phyloP scores from a whole-genome alignment of 2,329 filamentous ascomycete genomes.

The Ophiostoma sp. region DNA sequence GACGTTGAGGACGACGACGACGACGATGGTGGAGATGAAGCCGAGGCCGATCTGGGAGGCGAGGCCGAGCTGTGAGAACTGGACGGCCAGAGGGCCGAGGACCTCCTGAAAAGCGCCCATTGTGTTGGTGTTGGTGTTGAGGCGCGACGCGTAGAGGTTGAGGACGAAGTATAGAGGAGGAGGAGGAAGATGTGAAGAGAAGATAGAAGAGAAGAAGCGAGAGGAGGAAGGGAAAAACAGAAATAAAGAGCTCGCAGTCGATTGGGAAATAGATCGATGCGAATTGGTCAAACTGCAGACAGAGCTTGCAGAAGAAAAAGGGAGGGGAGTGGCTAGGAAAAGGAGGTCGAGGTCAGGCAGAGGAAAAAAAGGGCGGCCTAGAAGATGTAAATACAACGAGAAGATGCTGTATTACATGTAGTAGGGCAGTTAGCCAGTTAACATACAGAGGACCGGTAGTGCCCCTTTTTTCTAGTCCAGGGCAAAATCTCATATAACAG shows the following conservation, averaged over 20 bases:
- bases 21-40: slow-evolving; percentile 41
- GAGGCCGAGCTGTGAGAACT: slow-evolving; percentile 45
- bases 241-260: slow-evolving; percentile 12
- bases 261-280: slow-evolving; percentile 20
- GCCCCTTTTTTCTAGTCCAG: slow-evolving; percentile 15
- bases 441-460: neutral
- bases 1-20: slow-evolving; percentile 71
- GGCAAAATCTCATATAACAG: neutral
- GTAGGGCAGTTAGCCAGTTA: neutral
- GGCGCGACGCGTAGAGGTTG: neutral
- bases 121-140: neutral
- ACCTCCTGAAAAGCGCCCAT: slow-evolving; percentile 56
- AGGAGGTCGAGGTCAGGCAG: neutral
- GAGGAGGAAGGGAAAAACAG: neutral
- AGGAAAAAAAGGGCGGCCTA: neutral
- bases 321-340: neutral
- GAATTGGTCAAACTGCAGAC: slow-evolving; percentile 19
- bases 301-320: neutral
- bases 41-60: slow-evolving; percentile 45
- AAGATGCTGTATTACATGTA: neutral
- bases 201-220: neutral
- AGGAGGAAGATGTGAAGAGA: neutral
- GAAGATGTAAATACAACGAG: neutral
- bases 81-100: slow-evolving; percentile 46
- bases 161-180: neutral